A percentile compares a stretch with the other conserved stretches of the same genome.
Evolutionary conservation across 441 rosid genomes (phyloP).

Genomic region (Mallotus repandus): DNA sequence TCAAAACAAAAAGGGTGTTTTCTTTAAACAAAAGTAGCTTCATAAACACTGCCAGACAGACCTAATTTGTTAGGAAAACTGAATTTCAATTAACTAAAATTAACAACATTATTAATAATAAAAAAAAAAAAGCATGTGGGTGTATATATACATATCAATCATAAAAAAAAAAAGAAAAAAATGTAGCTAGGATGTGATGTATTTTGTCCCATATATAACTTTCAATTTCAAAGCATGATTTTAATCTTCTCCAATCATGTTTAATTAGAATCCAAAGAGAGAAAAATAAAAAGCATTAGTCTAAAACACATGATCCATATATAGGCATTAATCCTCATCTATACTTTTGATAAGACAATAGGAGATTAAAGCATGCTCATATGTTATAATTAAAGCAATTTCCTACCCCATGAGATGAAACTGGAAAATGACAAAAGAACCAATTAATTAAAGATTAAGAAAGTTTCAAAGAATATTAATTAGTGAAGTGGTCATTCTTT

Average conservation of each 20-base stretch:
- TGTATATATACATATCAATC: neutral
- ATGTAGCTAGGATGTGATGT: constrained; percentile 22
- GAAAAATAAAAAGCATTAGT: constrained; percentile 15
- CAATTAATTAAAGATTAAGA: no score
- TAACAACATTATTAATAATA: neutral
- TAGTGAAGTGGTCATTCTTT: no score
- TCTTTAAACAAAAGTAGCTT: neutral
- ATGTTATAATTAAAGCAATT: constrained; percentile 2
- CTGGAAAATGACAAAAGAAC: no score
- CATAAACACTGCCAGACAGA: neutral
- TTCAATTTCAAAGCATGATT: neutral
- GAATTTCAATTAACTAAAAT: neutral
- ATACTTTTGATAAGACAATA: constrained; percentile 20
- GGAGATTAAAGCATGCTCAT: constrained; percentile 14
- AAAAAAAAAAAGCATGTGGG: neutral
- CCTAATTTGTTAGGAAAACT: constrained; percentile 8
- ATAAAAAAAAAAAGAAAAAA: neutral
- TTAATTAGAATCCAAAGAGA: constrained; percentile 32
- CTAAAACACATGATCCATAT: neutral
- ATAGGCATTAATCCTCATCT: constrained; percentile 10
- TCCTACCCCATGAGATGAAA: no score
- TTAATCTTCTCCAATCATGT: constrained; percentile 36
- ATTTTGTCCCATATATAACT: constrained; percentile 34
- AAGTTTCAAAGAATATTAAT: no score
- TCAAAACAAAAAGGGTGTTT: neutral